Conservation (phyloP, 192 early-diverging fungal species). For the Backusella tarrabulga region DNA sequence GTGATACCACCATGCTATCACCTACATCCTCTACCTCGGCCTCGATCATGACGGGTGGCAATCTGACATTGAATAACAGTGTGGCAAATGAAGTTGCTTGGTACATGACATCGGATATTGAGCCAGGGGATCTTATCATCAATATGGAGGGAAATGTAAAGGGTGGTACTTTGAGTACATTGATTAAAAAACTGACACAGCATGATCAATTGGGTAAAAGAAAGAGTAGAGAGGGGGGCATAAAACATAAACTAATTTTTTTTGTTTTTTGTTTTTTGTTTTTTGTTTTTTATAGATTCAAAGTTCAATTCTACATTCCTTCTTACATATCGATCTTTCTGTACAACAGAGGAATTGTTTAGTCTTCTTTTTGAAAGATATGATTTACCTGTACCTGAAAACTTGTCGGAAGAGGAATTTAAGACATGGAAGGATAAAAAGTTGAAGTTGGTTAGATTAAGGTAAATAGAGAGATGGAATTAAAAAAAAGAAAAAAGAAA, state of each 20-base stretch:
- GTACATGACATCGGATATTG: constrained; percentile 68
- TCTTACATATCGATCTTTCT: constrained; percentile 90
- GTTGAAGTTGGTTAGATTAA: constrained; percentile 79
- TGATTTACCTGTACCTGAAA: constrained; percentile 65
- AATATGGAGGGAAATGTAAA: constrained; percentile 81
- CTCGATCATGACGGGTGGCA: neutral
- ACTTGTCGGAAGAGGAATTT: constrained; percentile 64
- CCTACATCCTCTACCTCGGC: neutral
- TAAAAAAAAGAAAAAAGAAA: too few species aligned
- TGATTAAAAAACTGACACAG: constrained; percentile 77
- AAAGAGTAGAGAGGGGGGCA: neutral
- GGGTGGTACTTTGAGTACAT: constrained; percentile 73
- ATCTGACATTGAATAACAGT: neutral
- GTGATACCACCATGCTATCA: constrained; percentile 10
- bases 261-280: neutral
- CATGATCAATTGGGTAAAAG: constrained; percentile 62
- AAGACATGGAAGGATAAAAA: constrained; percentile 85
- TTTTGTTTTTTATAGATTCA: constrained; percentile 53
- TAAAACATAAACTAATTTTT: neutral
- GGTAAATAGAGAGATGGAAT: constrained; percentile 29
- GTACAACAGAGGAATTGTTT: constrained; percentile 78
- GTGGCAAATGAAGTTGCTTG: constrained; percentile 34
- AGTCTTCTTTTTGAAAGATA: constrained; percentile 74
- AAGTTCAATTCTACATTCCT: constrained; percentile 85
- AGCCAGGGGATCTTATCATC: constrained; percentile 62